A percentile compares a stretch with the other conserved stretches of the same genome.
phyloP scores from a whole-genome alignment of 345 rosid species.

The Carallia brachiata region DNA sequence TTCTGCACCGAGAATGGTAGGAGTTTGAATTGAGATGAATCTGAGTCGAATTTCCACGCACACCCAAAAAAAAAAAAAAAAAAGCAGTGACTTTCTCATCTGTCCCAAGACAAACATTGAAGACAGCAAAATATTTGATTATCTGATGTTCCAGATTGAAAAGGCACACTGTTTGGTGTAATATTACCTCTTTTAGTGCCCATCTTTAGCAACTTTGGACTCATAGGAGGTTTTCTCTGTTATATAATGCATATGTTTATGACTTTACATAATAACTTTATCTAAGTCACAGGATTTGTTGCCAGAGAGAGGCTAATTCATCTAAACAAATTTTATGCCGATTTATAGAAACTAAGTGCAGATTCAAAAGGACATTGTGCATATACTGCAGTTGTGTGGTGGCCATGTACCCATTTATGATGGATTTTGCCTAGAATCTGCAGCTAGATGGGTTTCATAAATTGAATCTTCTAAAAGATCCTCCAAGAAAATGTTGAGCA shows the following conservation, averaged over 20 bases:
- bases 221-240: background rate
- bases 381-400: background rate
- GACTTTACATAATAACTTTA: too few relatives aligned
- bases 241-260: too few relatives aligned
- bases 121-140: slow-evolving; percentile 3
- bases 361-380: background rate
- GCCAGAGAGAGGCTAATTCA: background rate
- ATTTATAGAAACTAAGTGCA: background rate
- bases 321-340: background rate
- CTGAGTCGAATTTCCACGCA: background rate
- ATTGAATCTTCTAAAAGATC: too few relatives aligned
- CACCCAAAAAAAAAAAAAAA: background rate
- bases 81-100: background rate
- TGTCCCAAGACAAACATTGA: background rate
- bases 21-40: background rate
- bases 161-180: too few relatives aligned
- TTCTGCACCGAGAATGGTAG: background rate
- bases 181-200: background rate
- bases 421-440: background rate
- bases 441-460: too few relatives aligned
- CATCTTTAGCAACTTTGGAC: background rate
- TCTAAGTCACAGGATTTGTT: background rate
- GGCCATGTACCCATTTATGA: background rate
- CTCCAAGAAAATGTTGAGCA: too few relatives aligned
- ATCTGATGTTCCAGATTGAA: too few relatives aligned